These are phyloP conservation scores for Hirschfeldia incana DNA, from an alignment of 345 rosid species.

Conservation along the genomic window DNA sequence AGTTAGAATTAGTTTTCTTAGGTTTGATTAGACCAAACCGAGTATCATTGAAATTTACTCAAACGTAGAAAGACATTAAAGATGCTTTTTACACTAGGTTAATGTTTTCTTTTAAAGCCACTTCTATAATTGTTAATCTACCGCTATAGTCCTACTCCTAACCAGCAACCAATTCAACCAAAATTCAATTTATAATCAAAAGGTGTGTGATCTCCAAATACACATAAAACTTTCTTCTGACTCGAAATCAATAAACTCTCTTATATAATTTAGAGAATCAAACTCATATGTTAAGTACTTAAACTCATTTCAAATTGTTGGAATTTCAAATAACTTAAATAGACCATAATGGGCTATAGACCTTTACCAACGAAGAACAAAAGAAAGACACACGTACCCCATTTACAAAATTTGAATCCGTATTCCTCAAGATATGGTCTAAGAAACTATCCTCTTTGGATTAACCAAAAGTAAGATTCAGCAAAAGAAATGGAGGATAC, in stretches of 20 bases:
- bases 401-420: background rate
- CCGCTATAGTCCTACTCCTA: background rate
- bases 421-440: background rate
- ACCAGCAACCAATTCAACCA: background rate
- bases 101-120: no score
- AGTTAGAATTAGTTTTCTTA: background rate
- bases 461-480: background rate
- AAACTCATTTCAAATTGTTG: background rate
- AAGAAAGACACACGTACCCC: background rate
- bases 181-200: background rate
- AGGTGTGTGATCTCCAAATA: background rate
- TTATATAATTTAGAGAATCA: background rate
- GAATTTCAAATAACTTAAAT: background rate
- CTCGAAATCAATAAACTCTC: background rate
- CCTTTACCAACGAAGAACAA: background rate
- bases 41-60: background rate
- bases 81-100: no score
- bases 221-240: background rate
- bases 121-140: background rate
- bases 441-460: background rate
- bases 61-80: no score
- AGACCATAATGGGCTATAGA: background rate
- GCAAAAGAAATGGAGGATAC: background rate
- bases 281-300: background rate
- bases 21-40: no score